These are phyloP conservation scores for Penicillium hesseltinei DNA, from an alignment of 2,329 filamentous ascomycete genomes.

Conservation along the genomic window DNA sequence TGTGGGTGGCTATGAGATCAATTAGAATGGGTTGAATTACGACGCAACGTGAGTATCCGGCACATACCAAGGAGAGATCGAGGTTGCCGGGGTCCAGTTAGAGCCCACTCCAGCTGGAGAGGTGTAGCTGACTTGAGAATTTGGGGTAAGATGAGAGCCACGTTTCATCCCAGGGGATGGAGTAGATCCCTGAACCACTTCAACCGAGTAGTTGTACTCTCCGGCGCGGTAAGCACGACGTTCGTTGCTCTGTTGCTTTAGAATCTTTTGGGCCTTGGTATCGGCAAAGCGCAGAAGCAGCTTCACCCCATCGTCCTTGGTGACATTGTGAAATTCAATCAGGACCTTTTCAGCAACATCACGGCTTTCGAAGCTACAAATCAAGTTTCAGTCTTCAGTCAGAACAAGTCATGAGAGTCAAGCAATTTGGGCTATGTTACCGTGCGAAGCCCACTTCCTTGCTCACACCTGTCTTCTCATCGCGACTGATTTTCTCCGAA, in stretches of 20 bases:
- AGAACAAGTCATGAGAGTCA: background rate
- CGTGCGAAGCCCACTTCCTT: constrained; percentile 96
- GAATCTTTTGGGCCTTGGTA: constrained; percentile 91
- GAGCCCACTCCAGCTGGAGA: constrained; percentile 44
- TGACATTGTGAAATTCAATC: constrained; percentile 75
- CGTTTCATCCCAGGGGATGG: constrained; percentile 46
- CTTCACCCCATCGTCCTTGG: constrained; percentile 75
- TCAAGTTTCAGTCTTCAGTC: constrained; percentile 13
- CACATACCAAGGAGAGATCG: constrained; percentile 50
- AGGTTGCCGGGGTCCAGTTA: constrained; percentile 49
- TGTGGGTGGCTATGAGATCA: constrained; percentile 35
- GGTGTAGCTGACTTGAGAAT: constrained; percentile 43
- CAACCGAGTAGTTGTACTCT: constrained; percentile 71
- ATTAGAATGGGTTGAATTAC: constrained; percentile 27
- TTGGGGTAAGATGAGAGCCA: constrained; percentile 42
- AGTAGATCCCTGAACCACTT: constrained; percentile 45
- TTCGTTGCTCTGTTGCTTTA: constrained; percentile 94
- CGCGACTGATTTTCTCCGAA: constrained; percentile 92
- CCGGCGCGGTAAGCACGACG: constrained; percentile 93
- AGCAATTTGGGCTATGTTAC: constrained; percentile 48
- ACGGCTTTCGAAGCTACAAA: constrained; percentile 75
- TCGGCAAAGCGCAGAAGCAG: constrained; percentile 96
- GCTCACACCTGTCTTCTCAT: constrained; percentile 79
- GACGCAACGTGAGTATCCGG: background rate
- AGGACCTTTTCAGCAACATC: constrained; percentile 90